phyloP scores from a whole-genome alignment of 2,329 filamentous ascomycete genomes.

The Alternaria dauci region DNA sequence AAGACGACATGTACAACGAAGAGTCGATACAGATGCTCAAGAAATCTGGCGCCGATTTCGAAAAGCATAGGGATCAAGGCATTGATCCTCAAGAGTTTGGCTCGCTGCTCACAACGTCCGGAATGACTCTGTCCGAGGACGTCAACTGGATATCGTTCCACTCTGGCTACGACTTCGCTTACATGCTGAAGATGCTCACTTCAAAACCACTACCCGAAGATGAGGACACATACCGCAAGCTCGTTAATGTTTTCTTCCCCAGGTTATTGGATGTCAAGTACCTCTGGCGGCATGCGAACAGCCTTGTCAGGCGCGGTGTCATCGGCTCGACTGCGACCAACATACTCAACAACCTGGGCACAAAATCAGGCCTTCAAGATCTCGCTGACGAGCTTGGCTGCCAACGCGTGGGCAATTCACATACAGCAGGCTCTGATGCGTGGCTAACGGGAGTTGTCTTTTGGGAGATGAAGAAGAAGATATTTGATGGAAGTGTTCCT shows the following conservation, averaged over 20 bases:
- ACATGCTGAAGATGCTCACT: constrained; percentile 91
- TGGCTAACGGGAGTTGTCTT: constrained; percentile 93
- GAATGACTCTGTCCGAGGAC: constrained; percentile 84
- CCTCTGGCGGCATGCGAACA: constrained; percentile 86
- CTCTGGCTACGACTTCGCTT: constrained; percentile 97
- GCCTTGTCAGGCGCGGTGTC: constrained; percentile 63
- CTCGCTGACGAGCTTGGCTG: constrained; percentile 93
- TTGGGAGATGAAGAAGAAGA: constrained; percentile 88
- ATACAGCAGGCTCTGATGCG: constrained; percentile 93
- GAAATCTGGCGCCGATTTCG: constrained; percentile 92
- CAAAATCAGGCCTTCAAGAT: constrained; percentile 91
- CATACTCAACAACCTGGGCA: constrained; percentile 83
- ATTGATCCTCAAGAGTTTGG: constrained; percentile 93
- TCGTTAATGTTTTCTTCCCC: constrained; percentile 93
- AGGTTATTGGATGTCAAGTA: constrained; percentile 96
- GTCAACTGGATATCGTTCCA: constrained; percentile 98
- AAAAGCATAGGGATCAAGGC: constrained; percentile 81
- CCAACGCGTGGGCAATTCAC: constrained; percentile 84
- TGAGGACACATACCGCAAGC: constrained; percentile 85
- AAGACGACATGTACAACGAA: constrained; percentile 97
- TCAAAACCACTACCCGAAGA: constrained; percentile 85
- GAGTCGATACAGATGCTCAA: constrained; percentile 91
- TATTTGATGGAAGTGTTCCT: constrained; percentile 83
- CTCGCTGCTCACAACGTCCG: constrained; percentile 87
- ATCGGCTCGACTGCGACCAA: constrained; percentile 64